phyloP scores from a whole-genome alignment of 176 grass and related monocot species.

The Eleusine indica region DNA sequence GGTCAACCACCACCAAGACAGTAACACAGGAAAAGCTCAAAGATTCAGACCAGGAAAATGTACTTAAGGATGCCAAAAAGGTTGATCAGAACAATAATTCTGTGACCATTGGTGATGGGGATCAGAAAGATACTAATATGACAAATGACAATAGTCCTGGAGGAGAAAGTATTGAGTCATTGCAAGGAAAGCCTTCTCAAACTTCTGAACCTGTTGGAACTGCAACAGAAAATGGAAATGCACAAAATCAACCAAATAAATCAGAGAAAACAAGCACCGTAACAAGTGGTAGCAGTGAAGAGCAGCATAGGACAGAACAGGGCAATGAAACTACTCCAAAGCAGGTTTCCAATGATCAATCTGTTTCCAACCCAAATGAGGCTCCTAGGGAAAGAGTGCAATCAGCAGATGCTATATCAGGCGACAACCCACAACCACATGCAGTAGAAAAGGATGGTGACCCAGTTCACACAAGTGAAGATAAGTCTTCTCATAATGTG shows the following conservation, averaged over 20 bases:
- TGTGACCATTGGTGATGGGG: constrained; percentile 32
- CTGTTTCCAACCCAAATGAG: constrained; percentile 34
- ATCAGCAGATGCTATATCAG: constrained; percentile 42
- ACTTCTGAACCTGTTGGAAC: constrained; percentile 45
- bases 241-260: constrained; percentile 48
- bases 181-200: constrained; percentile 49
- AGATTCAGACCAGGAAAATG: constrained; percentile 43
- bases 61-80: constrained; percentile 41
- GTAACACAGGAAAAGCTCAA: constrained; percentile 58
- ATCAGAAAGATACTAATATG: constrained; percentile 46
- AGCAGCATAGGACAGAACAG: constrained; percentile 32
- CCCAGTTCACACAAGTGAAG: constrained; percentile 45
- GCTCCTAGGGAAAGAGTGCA: constrained; percentile 36
- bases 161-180: constrained; percentile 40
- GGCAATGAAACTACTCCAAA: constrained; percentile 38
- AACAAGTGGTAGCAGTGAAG: constrained; percentile 47
- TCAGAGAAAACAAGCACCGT: constrained; percentile 41
- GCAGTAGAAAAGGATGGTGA: constrained; percentile 46
- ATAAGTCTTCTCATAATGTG: constrained; percentile 50
- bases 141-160: constrained; percentile 36
- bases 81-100: constrained; percentile 46
- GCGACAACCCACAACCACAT: constrained; percentile 41
- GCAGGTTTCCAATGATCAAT: constrained; percentile 52
- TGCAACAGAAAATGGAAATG: constrained; percentile 43
- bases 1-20: constrained; percentile 44